phyloP scores from a whole-genome alignment of 2,329 filamentous ascomycete species.

The Cytospora leucostoma region DNA sequence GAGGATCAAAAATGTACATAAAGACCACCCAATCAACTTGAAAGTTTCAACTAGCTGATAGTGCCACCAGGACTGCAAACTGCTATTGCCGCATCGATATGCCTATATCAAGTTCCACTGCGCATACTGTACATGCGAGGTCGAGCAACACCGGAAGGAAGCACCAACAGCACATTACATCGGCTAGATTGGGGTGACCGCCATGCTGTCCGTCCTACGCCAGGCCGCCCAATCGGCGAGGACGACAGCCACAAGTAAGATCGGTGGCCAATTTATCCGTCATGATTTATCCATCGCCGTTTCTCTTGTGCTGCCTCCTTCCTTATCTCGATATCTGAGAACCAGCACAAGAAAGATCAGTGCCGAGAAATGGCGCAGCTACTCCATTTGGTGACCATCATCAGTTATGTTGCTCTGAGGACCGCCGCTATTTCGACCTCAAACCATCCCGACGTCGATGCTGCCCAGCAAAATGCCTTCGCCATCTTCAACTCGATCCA shows the following conservation, averaged over 20 bases:
- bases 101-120: not conserved
- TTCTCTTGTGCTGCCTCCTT: not conserved
- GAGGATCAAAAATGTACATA: no score
- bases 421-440: not conserved
- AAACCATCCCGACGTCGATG: slow-evolving; percentile 1
- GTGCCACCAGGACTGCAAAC: no score
- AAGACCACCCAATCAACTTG: no score
- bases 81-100: not conserved
- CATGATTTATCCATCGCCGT: not conserved
- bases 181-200: not conserved
- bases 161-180: not conserved
- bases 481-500: slow-evolving; percentile 27
- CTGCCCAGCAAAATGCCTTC: slow-evolving; percentile 17
- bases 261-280: not conserved
- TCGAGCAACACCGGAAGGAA: not conserved
- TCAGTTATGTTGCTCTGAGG: not conserved
- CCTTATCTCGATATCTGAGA: not conserved
- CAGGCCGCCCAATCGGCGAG: not conserved
- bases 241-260: not conserved
- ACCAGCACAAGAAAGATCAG: not conserved
- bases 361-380: not conserved
- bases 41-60: no score
- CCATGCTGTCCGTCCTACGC: not conserved
- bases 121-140: not conserved
- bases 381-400: not conserved